Evolutionary conservation across 345 rosid genomes (phyloP), one percentile per base, ranked within the genome.

Genomic region (Citrus hindsii): DNA sequence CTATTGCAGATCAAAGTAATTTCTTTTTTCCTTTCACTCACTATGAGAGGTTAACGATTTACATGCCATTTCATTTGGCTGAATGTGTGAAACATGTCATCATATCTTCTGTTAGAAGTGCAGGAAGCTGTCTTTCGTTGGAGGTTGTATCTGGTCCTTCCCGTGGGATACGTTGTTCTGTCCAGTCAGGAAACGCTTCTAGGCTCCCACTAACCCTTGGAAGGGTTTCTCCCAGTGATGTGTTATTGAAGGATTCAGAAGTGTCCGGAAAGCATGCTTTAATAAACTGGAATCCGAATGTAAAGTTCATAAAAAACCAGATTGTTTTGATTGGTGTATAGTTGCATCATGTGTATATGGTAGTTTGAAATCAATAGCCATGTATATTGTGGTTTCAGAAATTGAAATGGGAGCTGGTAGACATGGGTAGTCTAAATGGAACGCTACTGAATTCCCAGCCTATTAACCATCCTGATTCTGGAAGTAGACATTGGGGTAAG

Each of bases 181-280:
- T 89, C 56, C 80, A 79, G 78, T 94, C 98, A 84, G 78, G 84
- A 81, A 89, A 76, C 88, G 81, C 84, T 76, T 87, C 96, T 71
- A 87, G 84, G 89, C 91, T 96, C 33, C 97, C 98, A 30, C 79
- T 96, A 78, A 94, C 85, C 46, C 89, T 96, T 79, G 99, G 99
- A 74, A 94, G 99, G 87, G 90, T 92, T 81, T 80, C 92, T 82
- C 94, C 92, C 22, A 83, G 98, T 87, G 93, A 88, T 82, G 62
- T 94, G 80, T 55, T 86, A 67, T 79, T 97, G 85, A 91, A 90
- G 76, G 99, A 97, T 84, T 84, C 93, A 0, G 99, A 97, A 88
- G 96, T 97, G 79, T 97, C 99, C 0, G 98, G 98, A 83, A 97
- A 91, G 88, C 98, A 97, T 91, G 98, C 98, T 25, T 84, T 92